Evolutionary conservation across 2,329 filamentous ascomycete genomes (phyloP), one percentile per base, ranked within the genome.

Genomic region (Fusarium nodosum): DNA sequence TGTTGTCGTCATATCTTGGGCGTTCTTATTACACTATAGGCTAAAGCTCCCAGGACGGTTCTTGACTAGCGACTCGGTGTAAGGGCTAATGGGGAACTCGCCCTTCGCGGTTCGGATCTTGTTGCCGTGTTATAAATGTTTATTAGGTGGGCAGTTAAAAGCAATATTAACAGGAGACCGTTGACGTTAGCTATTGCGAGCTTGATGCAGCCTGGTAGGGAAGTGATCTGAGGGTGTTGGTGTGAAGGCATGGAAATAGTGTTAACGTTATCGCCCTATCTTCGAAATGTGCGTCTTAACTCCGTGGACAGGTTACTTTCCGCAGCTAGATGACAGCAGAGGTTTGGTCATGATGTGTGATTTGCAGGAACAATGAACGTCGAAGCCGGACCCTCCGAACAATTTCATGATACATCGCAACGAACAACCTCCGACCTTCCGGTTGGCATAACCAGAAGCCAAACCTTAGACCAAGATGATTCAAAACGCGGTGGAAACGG

Each of bases 1-100:
- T 26, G 12, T 22, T 65, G 61, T 64, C 61, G 60, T 64, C 60
- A 65, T 65, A 58, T 33, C 33, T 33, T 60, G 39, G 39, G 46
- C 16, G 30, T 10, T 58, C 45, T 59, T 59, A 42, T 52, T 39
- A 53, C 26, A 47, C 53, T 24, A 65, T 65, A 65, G 60, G 62
- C 41, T 22, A 20, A 18, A 38, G 20, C 26, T 26, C 18, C 31
- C 39, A 39, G 28, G 34, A 30, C 24, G 48, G 26, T 22, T 51
- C 36, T 31, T 15, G 31, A 28, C 59, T 44, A 50, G 44, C 20
- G 38, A 36, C 38, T 39, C 51, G 36, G 7, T 20, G 36, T 50
- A 22, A 18, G 26, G 18, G n/a, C 46, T 65, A 47, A 15, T 38
- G n/a, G 16, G 22, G 28, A 30, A 18, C 28, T 65, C 60, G 62